Percentiles rank a stretch among this genome's conserved stretches.
phyloP scores from a whole-genome alignment of 306 rosid species.

The Sicyos baderoa region DNA sequence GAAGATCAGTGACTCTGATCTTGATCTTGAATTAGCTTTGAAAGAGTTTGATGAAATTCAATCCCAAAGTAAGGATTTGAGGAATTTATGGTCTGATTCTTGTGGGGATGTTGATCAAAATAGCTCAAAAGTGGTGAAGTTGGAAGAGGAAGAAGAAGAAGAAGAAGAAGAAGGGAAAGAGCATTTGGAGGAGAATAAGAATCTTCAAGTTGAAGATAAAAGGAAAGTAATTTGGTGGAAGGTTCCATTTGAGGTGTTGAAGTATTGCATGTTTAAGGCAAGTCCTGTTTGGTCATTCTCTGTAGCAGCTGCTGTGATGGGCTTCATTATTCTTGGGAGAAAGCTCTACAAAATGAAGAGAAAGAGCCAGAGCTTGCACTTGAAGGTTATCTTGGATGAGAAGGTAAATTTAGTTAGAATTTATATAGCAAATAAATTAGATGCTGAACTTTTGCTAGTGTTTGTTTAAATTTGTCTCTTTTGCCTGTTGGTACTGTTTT shows the following conservation, averaged over 20 bases:
- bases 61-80: slow-evolving; percentile 19
- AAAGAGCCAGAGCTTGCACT: slow-evolving; percentile 64
- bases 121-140: slow-evolving; percentile 15
- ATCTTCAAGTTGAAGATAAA: slow-evolving; percentile 27
- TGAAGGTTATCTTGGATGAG: slow-evolving; percentile 77
- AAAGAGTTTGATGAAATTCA: slow-evolving; percentile 24
- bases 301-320: slow-evolving; percentile 69
- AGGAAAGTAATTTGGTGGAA: slow-evolving; percentile 70
- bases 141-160: slow-evolving; percentile 16
- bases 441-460: background rate
- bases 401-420: slow-evolving; percentile 39
- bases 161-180: slow-evolving; percentile 18
- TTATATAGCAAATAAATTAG: background rate
- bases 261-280: slow-evolving; percentile 55
- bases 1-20: too few relatives aligned
- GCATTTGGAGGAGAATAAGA: slow-evolving; percentile 21
- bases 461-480: too few relatives aligned
- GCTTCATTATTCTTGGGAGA: slow-evolving; percentile 63
- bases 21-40: slow-evolving; percentile 3
- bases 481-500: too few relatives aligned
- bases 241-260: slow-evolving; percentile 73
- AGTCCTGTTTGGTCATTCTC: slow-evolving; percentile 76
- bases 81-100: slow-evolving; percentile 36
- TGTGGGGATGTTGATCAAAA: slow-evolving; percentile 25
- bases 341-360: slow-evolving; percentile 60